Base-by-base conservation (phyloP, 2,329 filamentous ascomycete species). In the Aspergillus felis region DNA sequence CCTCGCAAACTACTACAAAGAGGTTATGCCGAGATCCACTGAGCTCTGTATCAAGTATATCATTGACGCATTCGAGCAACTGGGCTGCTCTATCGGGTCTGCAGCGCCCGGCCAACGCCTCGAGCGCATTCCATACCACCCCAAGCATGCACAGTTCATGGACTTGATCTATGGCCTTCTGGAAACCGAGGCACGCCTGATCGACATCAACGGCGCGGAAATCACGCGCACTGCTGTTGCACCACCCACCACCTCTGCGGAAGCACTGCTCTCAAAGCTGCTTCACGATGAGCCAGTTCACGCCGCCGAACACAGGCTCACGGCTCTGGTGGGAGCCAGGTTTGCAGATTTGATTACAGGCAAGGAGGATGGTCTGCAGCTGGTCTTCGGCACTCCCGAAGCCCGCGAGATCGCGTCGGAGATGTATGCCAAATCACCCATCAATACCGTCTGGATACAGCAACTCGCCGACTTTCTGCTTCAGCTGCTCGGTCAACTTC, bases 301-400 rank as follows among this genome's bases (percentile, higher is more conserved):
- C 49, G 57, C 44, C 10, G 56, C 48, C 8, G 65, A 66, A 1
- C 67, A 69, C 35, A 61, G 56, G n/a, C 56, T 68, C 3, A 61
- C 47, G 51, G 5, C 53, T 68, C 14, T 44, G 14, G 41, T 44
- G 14, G 41, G 41, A n/a, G 41, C n/a, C 17, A 44, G 8, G 20
- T 44, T 44, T 4, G 64, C 61, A 1, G 56, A 62, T 12, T 53
- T 59, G 7, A 46, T 66, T n/a, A 56, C 41, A 1, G 76, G 74
- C n/a, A 61, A 70, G 47, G 64, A 64, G 2, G 73, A 78, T 42
- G 71, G 71, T 1, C 65, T 77, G 27, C 61, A 70, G 49, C 55
- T 78, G 3, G 65, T 79, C 12, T 78, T 78, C 49, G 74, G 74
- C 17, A 68, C 57, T 6, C 56, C 61, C 1, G 64, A 76, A 44